Base-by-base conservation (phyloP, 768 basidiomycete genomes). In the Gautieria morchelliformis region DNA sequence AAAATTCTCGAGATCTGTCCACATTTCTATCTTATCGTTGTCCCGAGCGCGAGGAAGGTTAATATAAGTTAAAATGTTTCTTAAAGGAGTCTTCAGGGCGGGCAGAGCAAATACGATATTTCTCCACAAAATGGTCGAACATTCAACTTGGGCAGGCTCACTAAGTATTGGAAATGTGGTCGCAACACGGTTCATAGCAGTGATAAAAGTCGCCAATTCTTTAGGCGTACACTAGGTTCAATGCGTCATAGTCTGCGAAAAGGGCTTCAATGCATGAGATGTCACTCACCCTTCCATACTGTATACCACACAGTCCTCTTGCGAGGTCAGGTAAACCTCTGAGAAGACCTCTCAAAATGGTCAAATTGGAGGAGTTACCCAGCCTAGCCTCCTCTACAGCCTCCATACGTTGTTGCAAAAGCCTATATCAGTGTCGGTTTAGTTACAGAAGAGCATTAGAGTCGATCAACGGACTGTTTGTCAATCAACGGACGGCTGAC, bases 261-360 rank as follows among this genome's bases (percentile, higher is more conserved):
- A 1, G 1, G n/a, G 3, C 8, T 14, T n/a, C 8, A 22, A 15
- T 41, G 19, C 45, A 32, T 35, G 12, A 40, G 1, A 59, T 33
- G 27, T 44, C n/a, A 60, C 74, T 62, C 61, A 92, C 91, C 74
- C 92, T 89, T 48, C 92, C 89, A 63, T 95, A 95, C 65, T 94
- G 91, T 33, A 97, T 87, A 32, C 93, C 75, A 59, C 84, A 87
- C 15, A 98, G 72, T 0, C 95, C 95, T 65, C 81, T 86, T 0
- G 87, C 83, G 47, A 97, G 80, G 67, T 97, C 93, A 0, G 93
- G 93, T n/a, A 93, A 75, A 35, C 79, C 79, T 65, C 72, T 83
- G 56, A 95, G 73, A n/a, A 81, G 66, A 37, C 80, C 75, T 17
- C 87, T 81, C n/a, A 95, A 75, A 35, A 76, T 78, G 37, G 80